phyloP scores from a whole-genome alignment of 2,329 filamentous ascomycete species.

The Bimuria novae-zelandiae region DNA sequence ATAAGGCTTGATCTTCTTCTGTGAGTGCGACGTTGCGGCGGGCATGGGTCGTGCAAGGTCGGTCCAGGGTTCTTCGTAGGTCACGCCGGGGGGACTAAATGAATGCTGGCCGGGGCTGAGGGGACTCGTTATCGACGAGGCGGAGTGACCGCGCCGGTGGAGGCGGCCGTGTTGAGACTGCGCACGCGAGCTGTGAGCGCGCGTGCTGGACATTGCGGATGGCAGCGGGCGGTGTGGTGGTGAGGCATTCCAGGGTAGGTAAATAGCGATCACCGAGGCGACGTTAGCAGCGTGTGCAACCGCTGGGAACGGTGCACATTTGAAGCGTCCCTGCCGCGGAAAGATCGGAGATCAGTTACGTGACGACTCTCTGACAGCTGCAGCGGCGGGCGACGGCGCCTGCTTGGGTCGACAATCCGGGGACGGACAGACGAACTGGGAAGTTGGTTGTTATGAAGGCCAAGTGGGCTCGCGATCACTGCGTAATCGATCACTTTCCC shows the following conservation, averaged over 20 bases:
- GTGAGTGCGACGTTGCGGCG: slow-evolving; percentile 26
- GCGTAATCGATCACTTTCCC: not conserved
- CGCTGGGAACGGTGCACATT: not conserved
- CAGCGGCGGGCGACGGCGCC: not conserved
- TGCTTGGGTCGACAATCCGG: slow-evolving; percentile 7
- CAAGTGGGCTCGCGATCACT: not conserved
- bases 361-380: slow-evolving; percentile 1
- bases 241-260: slow-evolving; percentile 24
- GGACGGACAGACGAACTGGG: not conserved
- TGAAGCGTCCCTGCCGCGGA: not conserved
- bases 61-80: slow-evolving; percentile 41
- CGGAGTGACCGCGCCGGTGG: slow-evolving; percentile 48
- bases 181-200: slow-evolving; percentile 29
- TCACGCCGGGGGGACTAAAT: slow-evolving; percentile 42
- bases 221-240: slow-evolving; percentile 15
- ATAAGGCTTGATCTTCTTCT: slow-evolving; percentile 61
- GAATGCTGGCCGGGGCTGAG: slow-evolving; percentile 38
- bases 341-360: not conserved
- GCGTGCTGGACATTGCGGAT: slow-evolving; percentile 24
- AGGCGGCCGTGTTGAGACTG: slow-evolving; percentile 43
- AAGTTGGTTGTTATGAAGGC: slow-evolving; percentile 1
- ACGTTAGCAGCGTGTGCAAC: slow-evolving; percentile 7
- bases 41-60: slow-evolving; percentile 32
- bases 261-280: slow-evolving; percentile 15
- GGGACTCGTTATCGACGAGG: slow-evolving; percentile 43